Base-by-base conservation (phyloP, 176 grass and related monocot species). In the Carex myosuroides region DNA sequence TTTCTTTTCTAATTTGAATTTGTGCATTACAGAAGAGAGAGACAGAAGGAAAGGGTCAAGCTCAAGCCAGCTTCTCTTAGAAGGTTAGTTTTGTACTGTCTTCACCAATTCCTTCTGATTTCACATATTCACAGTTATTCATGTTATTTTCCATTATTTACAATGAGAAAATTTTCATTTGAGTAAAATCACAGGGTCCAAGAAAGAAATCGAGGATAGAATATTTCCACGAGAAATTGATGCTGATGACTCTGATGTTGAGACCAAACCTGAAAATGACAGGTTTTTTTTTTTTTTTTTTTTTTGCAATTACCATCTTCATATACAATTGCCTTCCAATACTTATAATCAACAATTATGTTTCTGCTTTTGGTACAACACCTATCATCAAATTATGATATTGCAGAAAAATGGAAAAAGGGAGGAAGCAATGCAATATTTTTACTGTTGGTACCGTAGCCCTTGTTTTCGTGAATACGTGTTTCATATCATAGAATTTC, bases 161-260 rank as follows among this genome's bases (percentile, higher is more conserved):
- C 12, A 42, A 63, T 79, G 16, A 10, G 4, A 76, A 65, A n/a
- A n/a, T 81, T 26, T 41, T 87, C 39, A 56, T 29, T 14, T 58
- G 46, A 77, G 39, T 84, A 79, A 87, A 88, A 29, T 69, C 30
- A 33, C 70, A 98, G 96, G 96, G 37, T 89, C 88, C 81, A 99
- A 87, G 79, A 84, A 89, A 85, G 91, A 99, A 24, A 84, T 72
- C 26, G 93, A 99, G 50, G 93, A 99, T 88, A 99, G 89, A 62
- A 99, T 95, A 87, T 84, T 99, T 83, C 93, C 88, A 81, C 76
- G 91, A 81, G 91, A 93, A 82, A 95, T 92, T 1, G 93, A 99
- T 90, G 93, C 91, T 64, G 96, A 99, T 63, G 93, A 99, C 55
- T 92, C 93, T n/a, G 93, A 99, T 14, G 85, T 89, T 48, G 93